These are phyloP conservation scores for Chaetomium cochliodes DNA, from an alignment of 495 filamentous ascomycete genomes.

Conservation along the genomic window DNA sequence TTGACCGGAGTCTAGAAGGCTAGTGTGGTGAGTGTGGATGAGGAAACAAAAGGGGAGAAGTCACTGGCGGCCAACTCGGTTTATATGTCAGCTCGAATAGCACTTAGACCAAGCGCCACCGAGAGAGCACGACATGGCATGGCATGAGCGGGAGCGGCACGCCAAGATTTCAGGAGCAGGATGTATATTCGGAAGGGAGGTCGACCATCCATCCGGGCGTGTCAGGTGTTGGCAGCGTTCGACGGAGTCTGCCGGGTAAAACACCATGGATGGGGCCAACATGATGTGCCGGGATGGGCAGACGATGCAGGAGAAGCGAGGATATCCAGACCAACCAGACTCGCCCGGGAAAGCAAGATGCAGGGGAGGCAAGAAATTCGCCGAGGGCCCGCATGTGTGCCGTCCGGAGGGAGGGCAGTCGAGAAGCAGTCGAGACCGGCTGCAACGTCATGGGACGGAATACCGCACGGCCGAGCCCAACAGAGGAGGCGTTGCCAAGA, in stretches of 20 bases:
- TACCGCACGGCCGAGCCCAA: conserved; percentile 32
- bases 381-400: conserved; percentile 17
- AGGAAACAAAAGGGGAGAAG: conserved; percentile 33
- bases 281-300: conserved; percentile 21
- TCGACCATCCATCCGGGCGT: conserved; percentile 46
- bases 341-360: neutral
- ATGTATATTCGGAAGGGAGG: conserved; percentile 44
- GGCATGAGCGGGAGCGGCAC: conserved; percentile 39
- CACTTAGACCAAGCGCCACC: conserved; percentile 20
- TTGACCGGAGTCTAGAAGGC: conserved; percentile 26
- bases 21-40: conserved; percentile 44
- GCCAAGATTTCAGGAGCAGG: conserved; percentile 42
- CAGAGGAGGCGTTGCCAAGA: conserved; percentile 23
- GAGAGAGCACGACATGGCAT: conserved; percentile 29
- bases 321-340: neutral
- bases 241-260: conserved; percentile 44
- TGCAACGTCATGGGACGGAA: conserved; percentile 42
- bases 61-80: conserved; percentile 26
- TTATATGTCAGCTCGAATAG: conserved; percentile 43
- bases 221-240: conserved; percentile 43
- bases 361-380: conserved; percentile 6
- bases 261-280: conserved; percentile 35
- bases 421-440: conserved; percentile 25
- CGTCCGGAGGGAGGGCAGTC: conserved; percentile 12
- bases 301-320: conserved; percentile 17